A percentile compares a stretch with the other conserved stretches of the same genome.
Evolutionary conservation across 2,329 filamentous ascomycete genomes (phyloP).

Genomic region (Diaporthe sp.): DNA sequence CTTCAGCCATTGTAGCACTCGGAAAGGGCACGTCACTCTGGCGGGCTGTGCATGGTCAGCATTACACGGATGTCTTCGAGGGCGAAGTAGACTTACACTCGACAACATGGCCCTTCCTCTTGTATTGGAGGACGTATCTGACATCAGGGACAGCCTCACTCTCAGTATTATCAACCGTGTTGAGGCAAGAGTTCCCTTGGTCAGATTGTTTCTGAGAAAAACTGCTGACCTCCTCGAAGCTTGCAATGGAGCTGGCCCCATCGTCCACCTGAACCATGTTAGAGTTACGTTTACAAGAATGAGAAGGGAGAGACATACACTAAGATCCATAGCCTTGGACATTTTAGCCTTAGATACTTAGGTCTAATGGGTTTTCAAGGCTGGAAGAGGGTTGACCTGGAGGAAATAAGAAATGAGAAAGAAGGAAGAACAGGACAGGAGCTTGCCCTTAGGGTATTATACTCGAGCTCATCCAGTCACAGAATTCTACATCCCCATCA

Average conservation of each 20-base stretch:
- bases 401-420: background rate
- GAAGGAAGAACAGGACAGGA: background rate
- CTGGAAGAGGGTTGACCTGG: background rate
- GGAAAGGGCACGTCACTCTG: constrained; percentile 56
- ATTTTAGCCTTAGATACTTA: background rate
- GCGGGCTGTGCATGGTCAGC: constrained; percentile 50
- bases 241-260: constrained; percentile 50
- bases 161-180: background rate
- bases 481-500: no score
- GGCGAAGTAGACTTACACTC: constrained; percentile 51
- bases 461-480: background rate
- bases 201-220: constrained; percentile 41
- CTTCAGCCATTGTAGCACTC: constrained; percentile 50
- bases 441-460: background rate
- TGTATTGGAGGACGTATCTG: constrained; percentile 58
- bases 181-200: background rate
- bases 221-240: constrained; percentile 50
- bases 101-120: constrained; percentile 52
- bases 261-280: constrained; percentile 40
- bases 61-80: background rate
- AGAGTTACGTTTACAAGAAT: background rate
- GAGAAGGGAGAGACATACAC: background rate
- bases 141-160: constrained; percentile 56
- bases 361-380: background rate
- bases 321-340: background rate